phyloP scores from a whole-genome alignment of 108 stramenopile species.

The Schizochytrium sp. region DNA sequence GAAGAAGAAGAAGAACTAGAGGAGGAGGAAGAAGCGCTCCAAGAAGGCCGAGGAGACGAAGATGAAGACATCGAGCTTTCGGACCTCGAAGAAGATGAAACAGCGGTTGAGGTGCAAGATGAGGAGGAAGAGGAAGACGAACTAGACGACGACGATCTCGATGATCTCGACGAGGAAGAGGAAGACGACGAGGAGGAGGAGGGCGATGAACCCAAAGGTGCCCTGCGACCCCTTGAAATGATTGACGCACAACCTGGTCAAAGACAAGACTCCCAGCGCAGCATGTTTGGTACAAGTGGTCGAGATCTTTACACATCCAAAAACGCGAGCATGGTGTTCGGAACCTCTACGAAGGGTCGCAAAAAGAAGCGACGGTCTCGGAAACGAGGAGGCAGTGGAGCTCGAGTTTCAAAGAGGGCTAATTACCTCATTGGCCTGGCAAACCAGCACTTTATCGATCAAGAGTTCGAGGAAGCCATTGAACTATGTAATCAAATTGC shows the following conservation, averaged over 20 bases:
- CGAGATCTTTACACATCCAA: slow-evolving; percentile 24
- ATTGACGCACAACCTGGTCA: slow-evolving; percentile 57
- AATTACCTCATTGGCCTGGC: slow-evolving; percentile 1
- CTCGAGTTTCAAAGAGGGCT: background rate
- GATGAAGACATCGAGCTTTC: background rate
- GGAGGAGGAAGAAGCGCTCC: background rate
- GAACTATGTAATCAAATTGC: background rate
- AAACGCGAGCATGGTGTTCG: slow-evolving; percentile 38
- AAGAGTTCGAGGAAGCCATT: slow-evolving; percentile 3
- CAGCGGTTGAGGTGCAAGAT: background rate
- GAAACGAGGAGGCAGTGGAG: background rate
- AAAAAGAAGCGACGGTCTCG: background rate
- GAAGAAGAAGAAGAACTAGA: background rate
- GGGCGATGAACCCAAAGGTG: background rate
- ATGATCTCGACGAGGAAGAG: background rate
- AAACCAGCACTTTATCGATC: background rate
- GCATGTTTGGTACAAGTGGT: slow-evolving; percentile 47
- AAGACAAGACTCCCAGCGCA: background rate
- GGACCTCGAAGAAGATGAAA: background rate
- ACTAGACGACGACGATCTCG: background rate
- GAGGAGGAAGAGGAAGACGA: background rate
- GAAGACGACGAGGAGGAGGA: background rate
- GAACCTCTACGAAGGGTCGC: background rate
- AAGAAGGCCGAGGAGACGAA: background rate
- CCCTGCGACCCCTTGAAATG: background rate